phyloP scores from a whole-genome alignment of 164 flowering plant genomes.

The Stephania yunnanensis region DNA sequence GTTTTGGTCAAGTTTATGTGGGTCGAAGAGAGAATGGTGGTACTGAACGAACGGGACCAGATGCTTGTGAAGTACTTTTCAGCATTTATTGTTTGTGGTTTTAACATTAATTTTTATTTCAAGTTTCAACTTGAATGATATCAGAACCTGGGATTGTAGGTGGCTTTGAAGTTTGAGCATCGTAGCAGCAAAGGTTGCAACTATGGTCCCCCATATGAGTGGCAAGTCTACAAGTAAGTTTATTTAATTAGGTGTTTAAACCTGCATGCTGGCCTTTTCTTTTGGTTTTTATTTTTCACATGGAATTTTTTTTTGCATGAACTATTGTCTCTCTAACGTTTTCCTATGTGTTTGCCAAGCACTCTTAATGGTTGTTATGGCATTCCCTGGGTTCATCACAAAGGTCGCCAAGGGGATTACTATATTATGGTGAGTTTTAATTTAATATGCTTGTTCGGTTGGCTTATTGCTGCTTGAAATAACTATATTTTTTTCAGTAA shows the following conservation, averaged over 20 bases:
- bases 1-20: constrained; percentile 95
- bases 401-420: constrained; percentile 85
- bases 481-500: no score
- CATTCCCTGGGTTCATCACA: constrained; percentile 72
- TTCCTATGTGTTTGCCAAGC: constrained; percentile 27
- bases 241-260: neutral
- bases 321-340: constrained; percentile 9
- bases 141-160: constrained; percentile 31
- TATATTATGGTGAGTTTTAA: constrained; percentile 65
- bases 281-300: neutral
- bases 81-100: neutral
- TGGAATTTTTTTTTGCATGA: neutral
- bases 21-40: constrained; percentile 74
- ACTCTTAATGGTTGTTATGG: constrained; percentile 79
- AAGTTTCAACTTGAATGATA: neutral
- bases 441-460: neutral
- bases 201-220: constrained; percentile 93
- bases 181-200: constrained; percentile 88
- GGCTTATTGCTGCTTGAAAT: no score
- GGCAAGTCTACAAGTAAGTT: constrained; percentile 89
- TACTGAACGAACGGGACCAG: constrained; percentile 66
- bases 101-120: neutral
- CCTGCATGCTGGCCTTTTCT: neutral
- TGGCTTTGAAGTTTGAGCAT: constrained; percentile 87
- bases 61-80: constrained; percentile 65